Percentiles rank a stretch among this genome's conserved stretches.
phyloP scores from a whole-genome alignment of 768 basidiomycete genomes.

The Boletus reticulatus region DNA sequence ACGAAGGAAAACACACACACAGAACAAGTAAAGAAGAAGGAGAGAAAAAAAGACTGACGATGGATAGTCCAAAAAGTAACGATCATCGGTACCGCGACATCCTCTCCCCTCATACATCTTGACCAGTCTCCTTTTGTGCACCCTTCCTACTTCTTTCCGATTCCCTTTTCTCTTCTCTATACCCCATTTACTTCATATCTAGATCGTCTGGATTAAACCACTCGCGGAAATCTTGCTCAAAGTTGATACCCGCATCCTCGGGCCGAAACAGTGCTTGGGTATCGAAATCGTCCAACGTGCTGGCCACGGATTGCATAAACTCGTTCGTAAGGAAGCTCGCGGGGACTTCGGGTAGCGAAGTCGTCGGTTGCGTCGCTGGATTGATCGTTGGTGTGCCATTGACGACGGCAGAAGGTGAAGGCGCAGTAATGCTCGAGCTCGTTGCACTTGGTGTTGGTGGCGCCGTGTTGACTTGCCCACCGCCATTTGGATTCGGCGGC shows the following conservation, averaged over 20 bases:
- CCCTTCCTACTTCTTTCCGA: slow-evolving; percentile 2
- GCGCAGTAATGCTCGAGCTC: slow-evolving; percentile 34
- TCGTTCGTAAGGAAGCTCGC: slow-evolving; percentile 29
- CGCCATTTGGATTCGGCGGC: slow-evolving; percentile 14
- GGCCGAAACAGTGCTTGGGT: slow-evolving; percentile 37
- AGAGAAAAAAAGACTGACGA: slow-evolving; percentile 4
- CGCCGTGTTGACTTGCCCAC: slow-evolving; percentile 30
- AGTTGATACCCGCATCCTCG: slow-evolving; percentile 52
- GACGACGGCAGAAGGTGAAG: slow-evolving; percentile 37
- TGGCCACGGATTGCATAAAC: slow-evolving; percentile 45
- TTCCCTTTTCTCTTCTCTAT: background rate
- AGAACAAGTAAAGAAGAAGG: slow-evolving; percentile 1
- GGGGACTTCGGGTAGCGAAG: slow-evolving; percentile 28
- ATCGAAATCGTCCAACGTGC: slow-evolving; percentile 40
- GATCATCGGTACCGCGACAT: slow-evolving; percentile 3
- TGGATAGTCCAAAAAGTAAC: slow-evolving; percentile 9
- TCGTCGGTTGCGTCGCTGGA: slow-evolving; percentile 23
- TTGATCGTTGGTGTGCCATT: slow-evolving; percentile 32
- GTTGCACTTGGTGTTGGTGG: slow-evolving; percentile 38
- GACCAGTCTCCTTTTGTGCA: background rate
- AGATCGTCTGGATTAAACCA: slow-evolving; percentile 64
- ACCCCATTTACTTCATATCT: slow-evolving; percentile 24
- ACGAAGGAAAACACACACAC: background rate
- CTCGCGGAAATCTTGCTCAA: slow-evolving; percentile 73
- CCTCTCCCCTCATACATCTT: slow-evolving; percentile 2